A percentile compares a stretch with the other conserved stretches of the same genome.
Conservation (phyloP, 2,329 filamentous ascomycete species). For the Cladosporium sphaerospermum region DNA sequence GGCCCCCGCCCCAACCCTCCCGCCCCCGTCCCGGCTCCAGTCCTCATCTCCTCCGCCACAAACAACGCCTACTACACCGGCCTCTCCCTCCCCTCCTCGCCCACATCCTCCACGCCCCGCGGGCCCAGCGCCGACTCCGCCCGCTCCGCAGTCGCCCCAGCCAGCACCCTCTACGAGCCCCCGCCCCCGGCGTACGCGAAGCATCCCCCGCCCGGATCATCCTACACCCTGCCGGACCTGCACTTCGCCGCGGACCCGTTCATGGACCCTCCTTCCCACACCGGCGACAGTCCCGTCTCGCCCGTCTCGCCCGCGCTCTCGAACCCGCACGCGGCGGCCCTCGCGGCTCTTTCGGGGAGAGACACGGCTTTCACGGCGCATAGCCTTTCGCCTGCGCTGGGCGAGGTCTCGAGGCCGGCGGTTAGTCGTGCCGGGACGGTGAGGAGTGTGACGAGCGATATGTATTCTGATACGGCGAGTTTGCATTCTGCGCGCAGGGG, state of each 20-base stretch:
- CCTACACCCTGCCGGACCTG: constrained; percentile 1
- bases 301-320: neutral
- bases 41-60: neutral
- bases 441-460: constrained; percentile 21
- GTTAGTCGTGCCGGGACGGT: constrained; percentile 13
- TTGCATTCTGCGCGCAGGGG: constrained; percentile 20
- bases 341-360: constrained; percentile 1
- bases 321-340: neutral
- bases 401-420: neutral
- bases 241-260: neutral
- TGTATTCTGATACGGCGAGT: constrained; percentile 23
- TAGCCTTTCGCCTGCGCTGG: neutral
- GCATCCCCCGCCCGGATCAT: constrained; percentile 2
- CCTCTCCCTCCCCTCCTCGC: constrained; percentile 5
- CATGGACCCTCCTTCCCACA: neutral
- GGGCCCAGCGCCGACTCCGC: neutral
- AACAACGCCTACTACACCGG: constrained; percentile 12
- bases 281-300: neutral
- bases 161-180: neutral
- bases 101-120: constrained; percentile 3
- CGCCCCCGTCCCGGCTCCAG: neutral
- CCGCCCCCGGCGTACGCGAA: constrained; percentile 6
- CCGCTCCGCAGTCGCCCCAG: neutral
- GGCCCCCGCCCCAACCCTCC: neutral
- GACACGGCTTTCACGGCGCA: constrained; percentile 4